Evolutionary conservation across 2,329 filamentous ascomycete species (phyloP), one percentile per base, ranked within the genome.

Genomic region (Diplodia sapinea): DNA sequence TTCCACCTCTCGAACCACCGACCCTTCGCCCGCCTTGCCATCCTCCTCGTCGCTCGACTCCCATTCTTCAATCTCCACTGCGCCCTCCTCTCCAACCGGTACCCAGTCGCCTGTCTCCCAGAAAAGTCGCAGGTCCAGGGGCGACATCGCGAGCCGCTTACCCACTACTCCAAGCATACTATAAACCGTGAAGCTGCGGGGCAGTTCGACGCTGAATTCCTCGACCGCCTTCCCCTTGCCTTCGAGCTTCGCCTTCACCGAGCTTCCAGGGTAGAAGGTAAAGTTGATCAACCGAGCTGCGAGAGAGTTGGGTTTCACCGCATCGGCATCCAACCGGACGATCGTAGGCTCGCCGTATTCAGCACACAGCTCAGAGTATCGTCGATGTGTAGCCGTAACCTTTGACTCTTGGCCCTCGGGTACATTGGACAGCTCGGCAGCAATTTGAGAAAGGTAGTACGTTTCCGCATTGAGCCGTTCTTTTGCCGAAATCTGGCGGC

Each of bases 61-160:
- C 77, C 78, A 81, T 67, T 76, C 79, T 33, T 79, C 85, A 52
- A 87, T 87, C 36, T 85, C 84, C 4, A 69, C 87, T 84, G 70
- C 88, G 84, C 71, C 88, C 86, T 69, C 86, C 84, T 9, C 86
- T 3, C 85, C 85, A 0, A 93, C 88, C 0, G 92, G 92, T 77
- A 97, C 93, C 88, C 91, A 92, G 78, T 97, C 94, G 23, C 92
- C 92, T 9, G 93, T 97, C 80, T 97, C 93, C 91, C 92, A 96
- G 0, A 95, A 81, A 59, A 98, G 78, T 50, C 83, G 85, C 69
- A 94, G 80, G 51, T 80, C 80, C 70, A 92, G 82, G 0, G 93
- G 91, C 56, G 84, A 79, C 12, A 91, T 72, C 0, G 80, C 82
- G 73, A 96, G 92, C n/a, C 90, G 77, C 71, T 86, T 89, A 0